Base-by-base conservation (phyloP, 2,329 filamentous ascomycete genomes). In the Hymenotorrendiella dingleyae region DNA sequence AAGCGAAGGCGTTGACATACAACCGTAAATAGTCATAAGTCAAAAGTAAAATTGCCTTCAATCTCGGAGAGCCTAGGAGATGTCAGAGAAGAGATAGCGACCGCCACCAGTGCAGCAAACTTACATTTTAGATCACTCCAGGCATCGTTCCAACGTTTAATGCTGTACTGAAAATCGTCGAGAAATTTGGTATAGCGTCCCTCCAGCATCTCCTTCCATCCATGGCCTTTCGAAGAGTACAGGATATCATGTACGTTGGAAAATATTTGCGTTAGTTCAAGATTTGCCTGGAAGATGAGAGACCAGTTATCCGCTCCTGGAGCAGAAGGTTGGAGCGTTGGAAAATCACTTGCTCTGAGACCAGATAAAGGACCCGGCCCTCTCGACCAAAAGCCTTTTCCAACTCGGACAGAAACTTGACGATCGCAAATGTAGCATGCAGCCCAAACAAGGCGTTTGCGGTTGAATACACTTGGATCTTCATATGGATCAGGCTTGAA, bases 111-210 rank as follows among this genome's bases (percentile, higher is more conserved):
- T n/a, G n/a, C n/a, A n/a, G n/a, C n/a, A 2, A 4, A 62, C 70
- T 53, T 53, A 76, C 82, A 85, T 30, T 73, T 76, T 21, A 84
- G 60, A 2, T 74, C 76, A 1, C 80, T 80, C 81, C 82, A 86
- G 1, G 77, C 73, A 32, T 78, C 75, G 53, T 86, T 84, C 82
- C 83, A 86, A 34, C 76, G 76, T 42, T 82, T 73, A 9, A 86
- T 80, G 2, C 80, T 79, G 1, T 74, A 72, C 3, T 82, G 74
- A 51, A 86, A 86, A 55, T 86, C 83, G 53, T 86, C 83, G 48
- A 86, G 81, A 50, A 85, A 86, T 56, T 85, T 80, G 47, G 85
- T 82, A 56, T 86, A 86, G 52, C 84, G 78, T 1, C 82, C 82
- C 55, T 80, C 80, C 21, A 83, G 67, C 64, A 86, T 84, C 48